phyloP scores from a whole-genome alignment of 2,329 filamentous ascomycete species.

The Arthroderma uncinatum region DNA sequence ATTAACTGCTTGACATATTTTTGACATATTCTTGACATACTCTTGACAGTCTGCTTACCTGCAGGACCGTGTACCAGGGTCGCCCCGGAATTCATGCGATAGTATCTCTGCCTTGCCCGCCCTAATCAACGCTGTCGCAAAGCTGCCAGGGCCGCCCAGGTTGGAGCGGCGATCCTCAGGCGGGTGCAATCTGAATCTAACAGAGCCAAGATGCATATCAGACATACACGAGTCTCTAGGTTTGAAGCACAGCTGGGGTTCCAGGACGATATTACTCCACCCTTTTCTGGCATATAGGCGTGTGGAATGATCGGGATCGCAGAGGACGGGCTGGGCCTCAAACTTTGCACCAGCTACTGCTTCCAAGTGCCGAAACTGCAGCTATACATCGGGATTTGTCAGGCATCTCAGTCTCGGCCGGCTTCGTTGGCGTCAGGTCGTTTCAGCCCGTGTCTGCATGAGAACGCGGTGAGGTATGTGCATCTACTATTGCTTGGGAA shows the following conservation, averaged over 20 bases:
- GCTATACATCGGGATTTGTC: background rate
- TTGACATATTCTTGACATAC: too few relatives aligned
- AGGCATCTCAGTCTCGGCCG: constrained; percentile 3
- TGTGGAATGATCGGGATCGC: background rate
- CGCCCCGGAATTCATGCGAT: background rate
- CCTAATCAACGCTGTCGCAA: background rate
- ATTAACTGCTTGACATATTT: background rate
- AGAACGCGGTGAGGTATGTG: background rate
- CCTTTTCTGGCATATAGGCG: background rate
- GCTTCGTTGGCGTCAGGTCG: background rate
- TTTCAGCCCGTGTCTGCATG: constrained; percentile 5
- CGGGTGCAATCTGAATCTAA: constrained; percentile 1
- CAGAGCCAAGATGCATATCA: constrained; percentile 3
- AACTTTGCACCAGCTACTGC: background rate
- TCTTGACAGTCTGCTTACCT: background rate
- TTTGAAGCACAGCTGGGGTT: constrained; percentile 6
- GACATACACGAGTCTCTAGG: constrained; percentile 4
- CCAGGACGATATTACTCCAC: constrained; percentile 1
- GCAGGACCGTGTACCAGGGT: background rate
- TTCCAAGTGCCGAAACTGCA: background rate
- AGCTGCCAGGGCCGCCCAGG: constrained; percentile 4
- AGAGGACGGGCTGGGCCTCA: background rate
- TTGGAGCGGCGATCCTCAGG: constrained; percentile 1
- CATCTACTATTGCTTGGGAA: background rate
- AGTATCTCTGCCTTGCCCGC: background rate